Percentiles rank a stretch among this genome's conserved stretches.
These are phyloP conservation scores for Coemansia sp. DNA, from an alignment of 192 early-diverging fungal species.

Conservation along the genomic window DNA sequence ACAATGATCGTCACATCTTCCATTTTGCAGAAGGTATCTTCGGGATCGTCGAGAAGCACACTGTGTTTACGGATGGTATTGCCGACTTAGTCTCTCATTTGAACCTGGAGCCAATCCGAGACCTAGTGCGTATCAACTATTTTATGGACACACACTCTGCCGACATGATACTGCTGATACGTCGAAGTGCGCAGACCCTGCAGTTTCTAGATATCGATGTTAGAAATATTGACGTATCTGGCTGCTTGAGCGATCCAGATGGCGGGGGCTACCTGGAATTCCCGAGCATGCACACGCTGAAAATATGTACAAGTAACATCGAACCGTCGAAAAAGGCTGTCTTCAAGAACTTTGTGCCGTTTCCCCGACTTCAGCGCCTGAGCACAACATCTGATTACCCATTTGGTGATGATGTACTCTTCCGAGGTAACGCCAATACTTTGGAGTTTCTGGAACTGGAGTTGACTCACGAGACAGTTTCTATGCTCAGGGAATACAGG, in stretches of 20 bases:
- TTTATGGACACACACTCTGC: neutral
- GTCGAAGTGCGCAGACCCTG: neutral
- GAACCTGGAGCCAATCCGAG: neutral
- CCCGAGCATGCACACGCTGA: neutral
- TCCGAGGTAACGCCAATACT: neutral
- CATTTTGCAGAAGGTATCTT: neutral
- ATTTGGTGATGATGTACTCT: neutral
- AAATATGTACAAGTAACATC: neutral
- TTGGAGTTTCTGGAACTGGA: neutral
- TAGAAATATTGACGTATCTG: neutral
- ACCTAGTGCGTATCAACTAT: neutral
- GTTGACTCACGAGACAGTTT: neutral
- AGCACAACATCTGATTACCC: neutral
- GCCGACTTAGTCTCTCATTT: neutral
- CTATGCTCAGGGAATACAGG: neutral
- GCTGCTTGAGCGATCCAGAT: neutral
- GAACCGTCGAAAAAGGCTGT: neutral
- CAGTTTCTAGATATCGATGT: neutral
- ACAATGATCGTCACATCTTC: neutral
- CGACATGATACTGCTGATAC: neutral
- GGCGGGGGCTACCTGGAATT: neutral
- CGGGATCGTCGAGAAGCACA: neutral
- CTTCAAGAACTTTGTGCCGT: neutral
- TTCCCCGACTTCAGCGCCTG: neutral
- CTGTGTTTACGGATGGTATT: neutral